phyloP scores from a whole-genome alignment of 345 rosid genomes.

The Eucalyptus camaldulensis region DNA sequence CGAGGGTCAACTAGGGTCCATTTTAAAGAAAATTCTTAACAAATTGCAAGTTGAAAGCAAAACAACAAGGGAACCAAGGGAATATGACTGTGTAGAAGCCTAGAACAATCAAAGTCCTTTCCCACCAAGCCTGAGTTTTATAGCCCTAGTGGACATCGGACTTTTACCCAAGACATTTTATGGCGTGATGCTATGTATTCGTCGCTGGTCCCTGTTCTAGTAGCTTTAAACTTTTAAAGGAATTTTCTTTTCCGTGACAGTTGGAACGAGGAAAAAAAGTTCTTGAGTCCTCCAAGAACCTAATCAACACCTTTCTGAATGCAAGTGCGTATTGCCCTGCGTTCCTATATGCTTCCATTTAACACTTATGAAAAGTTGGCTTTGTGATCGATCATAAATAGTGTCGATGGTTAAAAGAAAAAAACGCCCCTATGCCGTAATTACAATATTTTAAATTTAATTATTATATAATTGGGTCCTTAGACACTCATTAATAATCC shows the following conservation, averaged over 20 bases:
- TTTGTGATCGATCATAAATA: neutral
- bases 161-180: neutral
- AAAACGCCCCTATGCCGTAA: neutral
- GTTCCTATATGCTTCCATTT: neutral
- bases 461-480: neutral
- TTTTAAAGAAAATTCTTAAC: neutral
- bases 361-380: neutral
- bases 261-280: neutral
- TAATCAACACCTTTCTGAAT: neutral
- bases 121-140: neutral
- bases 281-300: neutral
- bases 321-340: neutral
- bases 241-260: neutral
- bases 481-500: neutral
- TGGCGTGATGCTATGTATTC: neutral
- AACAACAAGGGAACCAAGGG: neutral
- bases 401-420: neutral
- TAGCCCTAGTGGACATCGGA: neutral
- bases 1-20: neutral
- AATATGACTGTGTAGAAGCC: neutral
- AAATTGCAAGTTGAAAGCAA: neutral
- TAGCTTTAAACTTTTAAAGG: neutral
- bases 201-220: neutral
- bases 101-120: neutral
- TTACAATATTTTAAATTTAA: neutral